Percentiles rank a stretch among this genome's conserved stretches.
Conservation (phyloP, 2,329 filamentous ascomycete species). For the Thelonectria blattea region DNA sequence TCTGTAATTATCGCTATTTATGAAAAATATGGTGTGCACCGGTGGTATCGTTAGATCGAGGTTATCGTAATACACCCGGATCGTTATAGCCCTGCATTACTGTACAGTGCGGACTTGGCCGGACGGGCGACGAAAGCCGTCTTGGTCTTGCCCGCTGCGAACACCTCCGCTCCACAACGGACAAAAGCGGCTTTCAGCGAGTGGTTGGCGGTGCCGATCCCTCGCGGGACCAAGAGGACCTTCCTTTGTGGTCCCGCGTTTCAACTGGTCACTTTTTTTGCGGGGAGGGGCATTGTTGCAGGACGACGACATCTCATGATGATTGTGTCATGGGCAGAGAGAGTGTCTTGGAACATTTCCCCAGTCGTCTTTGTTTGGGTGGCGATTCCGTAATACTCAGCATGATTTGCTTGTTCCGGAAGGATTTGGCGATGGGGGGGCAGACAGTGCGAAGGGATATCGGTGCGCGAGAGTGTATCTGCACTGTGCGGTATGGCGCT, state of each 20-base stretch:
- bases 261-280: conserved; percentile 10
- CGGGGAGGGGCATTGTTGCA: conserved; percentile 8
- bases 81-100: no score
- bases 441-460: no score
- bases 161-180: conserved; percentile 30
- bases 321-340: not conserved
- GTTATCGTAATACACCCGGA: no score
- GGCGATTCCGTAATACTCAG: not conserved
- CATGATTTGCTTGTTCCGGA: not conserved
- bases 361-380: not conserved
- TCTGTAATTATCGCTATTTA: no score
- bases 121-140: not conserved
- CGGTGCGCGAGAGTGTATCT: not conserved
- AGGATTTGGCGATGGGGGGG: no score
- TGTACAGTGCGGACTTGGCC: conserved; percentile 13
- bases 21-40: no score
- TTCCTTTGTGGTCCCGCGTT: not conserved
- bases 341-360: conserved; percentile 1
- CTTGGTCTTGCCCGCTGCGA: conserved; percentile 25
- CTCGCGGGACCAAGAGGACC: conserved; percentile 6
- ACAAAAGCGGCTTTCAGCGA: conserved; percentile 11
- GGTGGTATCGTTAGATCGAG: no score
- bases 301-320: conserved; percentile 14
- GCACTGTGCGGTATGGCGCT: not conserved
- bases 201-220: conserved; percentile 30